Base-by-base conservation (phyloP, 192 early-diverging fungal genomes). In the Umbelopsis sp. region DNA sequence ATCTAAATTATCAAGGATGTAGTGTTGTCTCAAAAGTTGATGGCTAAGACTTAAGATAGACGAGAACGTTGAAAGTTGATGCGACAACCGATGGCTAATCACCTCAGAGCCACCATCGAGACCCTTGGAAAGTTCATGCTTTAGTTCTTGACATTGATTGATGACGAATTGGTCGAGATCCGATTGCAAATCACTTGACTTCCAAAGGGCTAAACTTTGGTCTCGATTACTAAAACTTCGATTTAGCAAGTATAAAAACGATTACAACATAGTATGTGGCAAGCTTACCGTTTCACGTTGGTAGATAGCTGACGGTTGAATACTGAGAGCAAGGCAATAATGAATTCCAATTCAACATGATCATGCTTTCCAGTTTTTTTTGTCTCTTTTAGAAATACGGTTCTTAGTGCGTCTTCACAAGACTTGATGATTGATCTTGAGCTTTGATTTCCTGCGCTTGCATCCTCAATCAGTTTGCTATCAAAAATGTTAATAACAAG, bases 21-120 rank as follows among this genome's bases (percentile, higher is more conserved):
- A 25, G 27, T 61, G 55, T 30, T 61, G 55, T 35, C 27, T 61
- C 18, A 61, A 25, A 11, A 61, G 55, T 30, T 61, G 55, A 35
- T 61, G 55, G 18, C 55, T 61, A 2, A 61, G 30, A 35, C 12
- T 30, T 35, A 61, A 25, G 15, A 35, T 35, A 0, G 55, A 25
- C 2, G 55, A 61, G 16, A 61, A 61, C 2, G 55, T 41, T 41
- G 37, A 41, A 41, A 41, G 37, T 41, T 41, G 37, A 41, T 41
- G 37, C 7, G 37, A 41, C 6, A 41, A 41, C 2, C 10, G 37
- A 10, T 41, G 10, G 10, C 7, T 41, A 41, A 41, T 41, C 37
- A 41, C 5, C 7, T 41, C 10, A 9, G 37, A 41, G 37, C 1
- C 12, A 61, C 6, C 30, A 18, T 61, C 13, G 7, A 61, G 13